These are phyloP conservation scores for Cercospora brassicicola DNA, from an alignment of 2,329 filamentous ascomycete genomes.

Conservation along the genomic window DNA sequence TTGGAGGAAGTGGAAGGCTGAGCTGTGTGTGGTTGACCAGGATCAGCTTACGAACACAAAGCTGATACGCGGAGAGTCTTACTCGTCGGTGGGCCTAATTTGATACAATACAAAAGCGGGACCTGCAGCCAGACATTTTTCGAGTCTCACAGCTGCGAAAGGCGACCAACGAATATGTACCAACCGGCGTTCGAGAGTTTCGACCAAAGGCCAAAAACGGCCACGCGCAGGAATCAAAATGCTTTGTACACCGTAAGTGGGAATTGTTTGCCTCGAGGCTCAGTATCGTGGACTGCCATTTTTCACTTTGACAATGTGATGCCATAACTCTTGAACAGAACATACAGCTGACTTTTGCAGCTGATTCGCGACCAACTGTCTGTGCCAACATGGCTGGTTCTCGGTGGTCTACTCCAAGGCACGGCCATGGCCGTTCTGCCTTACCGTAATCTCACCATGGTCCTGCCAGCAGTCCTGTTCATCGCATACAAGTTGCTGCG, in stretches of 20 bases:
- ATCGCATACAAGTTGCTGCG: slow-evolving; percentile 38
- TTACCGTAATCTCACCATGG: slow-evolving; percentile 31
- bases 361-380: slow-evolving; percentile 12
- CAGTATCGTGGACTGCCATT: background rate
- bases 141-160: background rate
- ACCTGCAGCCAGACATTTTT: background rate
- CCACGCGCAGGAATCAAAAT: background rate
- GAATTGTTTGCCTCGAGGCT: background rate
- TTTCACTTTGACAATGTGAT: background rate
- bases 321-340: background rate
- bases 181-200: slow-evolving; percentile 8
- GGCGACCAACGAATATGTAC: background rate
- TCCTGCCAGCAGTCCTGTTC: slow-evolving; percentile 24
- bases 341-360: slow-evolving; percentile 1
- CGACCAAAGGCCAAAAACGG: slow-evolving; percentile 1
- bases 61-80: background rate
- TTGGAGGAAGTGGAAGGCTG: background rate
- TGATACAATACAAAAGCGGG: background rate
- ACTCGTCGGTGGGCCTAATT: background rate
- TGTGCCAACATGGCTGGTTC: slow-evolving; percentile 14
- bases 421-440: slow-evolving; percentile 34
- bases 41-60: background rate
- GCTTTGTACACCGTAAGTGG: slow-evolving; percentile 2
- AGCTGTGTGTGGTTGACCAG: background rate
- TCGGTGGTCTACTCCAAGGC: slow-evolving; percentile 40